Percentiles rank a stretch among this genome's conserved stretches.
phyloP scores from a whole-genome alignment of 2,329 filamentous ascomycete species.

The Pseudocercospora eumusae region DNA sequence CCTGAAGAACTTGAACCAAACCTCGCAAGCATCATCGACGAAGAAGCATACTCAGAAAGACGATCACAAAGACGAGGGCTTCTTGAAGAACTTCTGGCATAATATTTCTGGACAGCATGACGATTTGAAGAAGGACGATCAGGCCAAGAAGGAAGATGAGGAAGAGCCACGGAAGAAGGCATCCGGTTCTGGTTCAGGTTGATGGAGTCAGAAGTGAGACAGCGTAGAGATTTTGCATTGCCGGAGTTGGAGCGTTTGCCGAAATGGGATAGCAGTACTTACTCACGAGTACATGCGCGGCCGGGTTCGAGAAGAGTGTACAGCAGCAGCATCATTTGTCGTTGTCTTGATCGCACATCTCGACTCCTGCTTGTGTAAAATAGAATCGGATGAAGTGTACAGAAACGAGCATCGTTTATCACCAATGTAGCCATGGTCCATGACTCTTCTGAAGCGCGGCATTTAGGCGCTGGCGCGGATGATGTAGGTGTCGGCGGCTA shows the following conservation, averaged over 20 bases:
- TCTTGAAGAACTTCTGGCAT: constrained; percentile 92
- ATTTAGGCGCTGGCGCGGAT: constrained; percentile 3
- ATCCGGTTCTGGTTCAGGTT: constrained; percentile 38
- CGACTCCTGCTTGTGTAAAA: constrained; percentile 14
- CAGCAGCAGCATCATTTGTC: constrained; percentile 18
- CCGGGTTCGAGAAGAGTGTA: constrained; percentile 18
- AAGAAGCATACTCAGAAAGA: constrained; percentile 69
- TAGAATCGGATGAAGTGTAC: constrained; percentile 8
- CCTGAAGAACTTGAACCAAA: constrained; percentile 47
- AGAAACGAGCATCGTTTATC: background rate
- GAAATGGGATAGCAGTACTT: background rate
- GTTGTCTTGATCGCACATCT: constrained; percentile 25
- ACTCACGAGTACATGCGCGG: constrained; percentile 4
- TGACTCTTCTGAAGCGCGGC: background rate
- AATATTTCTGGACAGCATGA: constrained; percentile 74
- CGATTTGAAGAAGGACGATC: constrained; percentile 20
- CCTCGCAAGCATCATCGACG: constrained; percentile 18
- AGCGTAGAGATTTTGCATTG: constrained; percentile 1
- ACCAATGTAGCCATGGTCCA: background rate
- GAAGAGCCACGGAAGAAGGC: constrained; percentile 43
- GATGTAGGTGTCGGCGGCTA: background rate
- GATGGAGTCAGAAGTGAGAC: background rate
- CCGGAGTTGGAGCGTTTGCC: constrained; percentile 6
- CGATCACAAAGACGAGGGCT: constrained; percentile 72
- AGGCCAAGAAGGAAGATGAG: constrained; percentile 27